These are phyloP conservation scores for Beta macrorhiza DNA, from an alignment of 179 eudicot species.

Conservation along the genomic window DNA sequence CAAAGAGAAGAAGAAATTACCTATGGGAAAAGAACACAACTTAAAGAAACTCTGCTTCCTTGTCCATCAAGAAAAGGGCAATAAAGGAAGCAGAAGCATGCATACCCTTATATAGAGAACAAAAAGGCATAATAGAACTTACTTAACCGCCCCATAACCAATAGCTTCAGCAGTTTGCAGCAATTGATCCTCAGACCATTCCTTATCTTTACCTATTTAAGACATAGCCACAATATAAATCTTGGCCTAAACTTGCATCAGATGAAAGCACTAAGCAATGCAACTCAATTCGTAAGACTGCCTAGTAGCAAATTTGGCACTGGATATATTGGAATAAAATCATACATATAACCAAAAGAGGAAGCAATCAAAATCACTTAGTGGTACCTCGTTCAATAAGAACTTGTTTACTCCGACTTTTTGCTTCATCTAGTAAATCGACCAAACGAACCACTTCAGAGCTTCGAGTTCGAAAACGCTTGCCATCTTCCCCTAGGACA, in stretches of 20 bases:
- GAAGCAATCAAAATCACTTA: not conserved
- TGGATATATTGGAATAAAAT: not conserved
- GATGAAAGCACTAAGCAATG: constrained; percentile 1
- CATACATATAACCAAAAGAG: not conserved
- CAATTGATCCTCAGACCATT: constrained; percentile 83
- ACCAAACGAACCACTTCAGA: constrained; percentile 80
- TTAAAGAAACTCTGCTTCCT: not conserved
- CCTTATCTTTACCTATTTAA: constrained; percentile 66
- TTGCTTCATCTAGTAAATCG: constrained; percentile 96
- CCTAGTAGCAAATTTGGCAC: not conserved
- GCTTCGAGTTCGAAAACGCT: constrained; percentile 87
- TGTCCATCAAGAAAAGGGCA: not conserved
- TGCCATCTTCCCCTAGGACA: constrained; percentile 95
- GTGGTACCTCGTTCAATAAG: constrained; percentile 73
- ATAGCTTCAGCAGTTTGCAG: constrained; percentile 90
- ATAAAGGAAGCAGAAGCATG: not conserved
- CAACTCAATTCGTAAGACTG: not conserved
- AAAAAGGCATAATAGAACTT: constrained; percentile 32
- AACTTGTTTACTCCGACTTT: constrained; percentile 63
- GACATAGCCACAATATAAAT: constrained; percentile 4
- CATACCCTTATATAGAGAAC: not conserved
- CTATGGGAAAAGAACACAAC: not conserved
- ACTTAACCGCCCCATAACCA: constrained; percentile 99
- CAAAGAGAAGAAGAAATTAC: not conserved
- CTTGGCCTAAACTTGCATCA: not conserved